Conservation (phyloP, 805 yeast genomes). For the Nakazawaea sp. region DNA sequence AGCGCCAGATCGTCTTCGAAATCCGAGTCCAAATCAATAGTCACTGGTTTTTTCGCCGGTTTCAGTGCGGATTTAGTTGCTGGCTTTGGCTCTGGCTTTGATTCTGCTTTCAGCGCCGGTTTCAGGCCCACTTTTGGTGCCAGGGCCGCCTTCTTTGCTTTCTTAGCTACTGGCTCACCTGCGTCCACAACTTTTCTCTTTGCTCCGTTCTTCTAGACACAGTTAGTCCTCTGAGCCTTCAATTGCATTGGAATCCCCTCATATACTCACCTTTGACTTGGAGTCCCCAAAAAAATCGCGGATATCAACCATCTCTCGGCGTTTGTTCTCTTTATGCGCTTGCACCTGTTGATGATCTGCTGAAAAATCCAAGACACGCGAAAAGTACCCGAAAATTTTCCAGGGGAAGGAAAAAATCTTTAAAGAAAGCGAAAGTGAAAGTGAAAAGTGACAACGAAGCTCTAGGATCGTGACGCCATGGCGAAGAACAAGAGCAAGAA, state of each 20-base stretch:
- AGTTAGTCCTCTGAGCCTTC: too few species aligned
- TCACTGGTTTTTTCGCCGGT: background rate
- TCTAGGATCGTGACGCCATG: background rate
- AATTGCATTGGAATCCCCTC: too few species aligned
- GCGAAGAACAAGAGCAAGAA: conserved; percentile 15
- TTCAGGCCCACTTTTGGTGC: too few species aligned
- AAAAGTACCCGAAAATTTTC: background rate
- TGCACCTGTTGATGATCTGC: too few species aligned
- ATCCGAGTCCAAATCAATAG: conserved; percentile 7
- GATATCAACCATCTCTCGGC: conserved; percentile 32
- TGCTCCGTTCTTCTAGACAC: background rate
- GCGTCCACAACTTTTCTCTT: background rate
- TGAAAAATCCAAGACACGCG: too few species aligned
- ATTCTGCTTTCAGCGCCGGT: conserved; percentile 1
- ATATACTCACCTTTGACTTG: conserved; percentile 10
- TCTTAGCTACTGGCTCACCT: background rate
- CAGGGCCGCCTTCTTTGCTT: background rate
- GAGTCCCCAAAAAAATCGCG: conserved; percentile 29
- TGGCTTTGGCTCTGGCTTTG: background rate
- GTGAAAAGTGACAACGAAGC: background rate
- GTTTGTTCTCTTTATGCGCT: background rate
- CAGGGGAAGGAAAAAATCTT: background rate
- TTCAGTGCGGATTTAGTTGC: conserved; percentile 7
- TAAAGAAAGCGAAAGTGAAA: background rate
- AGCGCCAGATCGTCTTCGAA: conserved; percentile 7